These are phyloP conservation scores for Ceratocystis destructans DNA, from an alignment of 2,329 filamentous ascomycete species.

Conservation along the genomic window DNA sequence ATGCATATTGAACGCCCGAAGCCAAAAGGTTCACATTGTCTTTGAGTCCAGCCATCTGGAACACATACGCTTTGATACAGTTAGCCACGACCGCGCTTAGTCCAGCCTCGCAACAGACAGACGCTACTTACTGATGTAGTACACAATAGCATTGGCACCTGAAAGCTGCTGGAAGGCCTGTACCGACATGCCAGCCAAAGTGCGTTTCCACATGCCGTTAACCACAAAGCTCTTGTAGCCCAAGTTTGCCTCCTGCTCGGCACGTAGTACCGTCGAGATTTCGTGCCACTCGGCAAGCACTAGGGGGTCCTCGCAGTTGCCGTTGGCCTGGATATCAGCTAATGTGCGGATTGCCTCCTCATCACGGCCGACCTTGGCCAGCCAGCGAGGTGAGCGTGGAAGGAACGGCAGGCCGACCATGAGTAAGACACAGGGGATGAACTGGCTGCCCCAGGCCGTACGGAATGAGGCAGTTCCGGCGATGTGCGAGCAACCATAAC, in stretches of 20 bases:
- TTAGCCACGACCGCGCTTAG: neutral
- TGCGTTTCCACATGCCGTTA: constrained; percentile 36
- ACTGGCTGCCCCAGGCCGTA: constrained; percentile 51
- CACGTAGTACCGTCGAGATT: constrained; percentile 25
- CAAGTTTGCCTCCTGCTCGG: constrained; percentile 28
- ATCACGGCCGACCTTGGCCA: constrained; percentile 48
- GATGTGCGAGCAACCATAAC: constrained; percentile 50
- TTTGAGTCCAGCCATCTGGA: constrained; percentile 29
- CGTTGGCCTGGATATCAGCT: constrained; percentile 43
- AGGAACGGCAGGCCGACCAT: constrained; percentile 46
- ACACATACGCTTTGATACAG: constrained; percentile 25
- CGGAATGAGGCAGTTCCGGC: constrained; percentile 44
- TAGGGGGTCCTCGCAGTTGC: constrained; percentile 38
- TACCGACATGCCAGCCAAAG: constrained; percentile 36
- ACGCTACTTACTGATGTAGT: constrained; percentile 34
- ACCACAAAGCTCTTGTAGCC: constrained; percentile 34
- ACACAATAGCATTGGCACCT: constrained; percentile 44
- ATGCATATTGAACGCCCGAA: constrained; percentile 42
- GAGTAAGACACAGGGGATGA: constrained; percentile 45
- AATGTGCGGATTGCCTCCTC: constrained; percentile 40
- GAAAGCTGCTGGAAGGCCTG: constrained; percentile 45
- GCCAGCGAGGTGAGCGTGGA: constrained; percentile 49
- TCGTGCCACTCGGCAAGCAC: constrained; percentile 46
- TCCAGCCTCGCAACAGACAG: neutral
- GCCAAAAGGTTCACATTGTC: constrained; percentile 40